A percentile compares a stretch with the other conserved stretches of the same genome.
Conservation (phyloP, 148 eudicot species). For the Rhododendron vialii region DNA sequence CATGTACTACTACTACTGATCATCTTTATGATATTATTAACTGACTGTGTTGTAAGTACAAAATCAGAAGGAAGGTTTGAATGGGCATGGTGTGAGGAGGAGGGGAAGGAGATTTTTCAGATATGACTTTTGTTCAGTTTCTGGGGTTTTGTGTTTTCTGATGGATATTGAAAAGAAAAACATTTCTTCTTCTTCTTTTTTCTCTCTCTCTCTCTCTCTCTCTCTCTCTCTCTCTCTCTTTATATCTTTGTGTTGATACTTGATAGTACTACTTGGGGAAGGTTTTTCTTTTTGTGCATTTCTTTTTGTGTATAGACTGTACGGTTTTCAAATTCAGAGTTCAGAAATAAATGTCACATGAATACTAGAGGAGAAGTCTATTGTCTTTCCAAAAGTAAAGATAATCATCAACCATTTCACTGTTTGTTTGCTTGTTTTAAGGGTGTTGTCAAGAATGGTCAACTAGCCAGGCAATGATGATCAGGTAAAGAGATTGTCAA, state of each 20-base stretch:
- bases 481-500: background rate
- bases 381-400: background rate
- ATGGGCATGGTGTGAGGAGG: background rate
- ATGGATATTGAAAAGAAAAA: constrained; percentile 5
- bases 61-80: background rate
- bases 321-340: background rate
- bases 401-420: background rate
- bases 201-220: too few species aligned
- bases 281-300: constrained; percentile 19
- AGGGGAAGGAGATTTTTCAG: constrained; percentile 1
- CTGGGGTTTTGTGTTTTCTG: constrained; percentile 17
- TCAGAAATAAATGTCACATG: background rate
- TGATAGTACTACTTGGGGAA: constrained; percentile 20
- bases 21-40: background rate
- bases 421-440: background rate
- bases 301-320: constrained; percentile 7
- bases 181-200: background rate
- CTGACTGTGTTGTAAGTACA: background rate
- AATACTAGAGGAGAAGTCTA: background rate
- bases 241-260: background rate
- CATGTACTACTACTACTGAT: constrained; percentile 1
- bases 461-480: background rate
- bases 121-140: constrained; percentile 5
- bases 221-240: background rate
- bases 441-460: background rate